Base-by-base conservation (phyloP, 2,329 filamentous ascomycete species). In the Fusarium cyanostomum region DNA sequence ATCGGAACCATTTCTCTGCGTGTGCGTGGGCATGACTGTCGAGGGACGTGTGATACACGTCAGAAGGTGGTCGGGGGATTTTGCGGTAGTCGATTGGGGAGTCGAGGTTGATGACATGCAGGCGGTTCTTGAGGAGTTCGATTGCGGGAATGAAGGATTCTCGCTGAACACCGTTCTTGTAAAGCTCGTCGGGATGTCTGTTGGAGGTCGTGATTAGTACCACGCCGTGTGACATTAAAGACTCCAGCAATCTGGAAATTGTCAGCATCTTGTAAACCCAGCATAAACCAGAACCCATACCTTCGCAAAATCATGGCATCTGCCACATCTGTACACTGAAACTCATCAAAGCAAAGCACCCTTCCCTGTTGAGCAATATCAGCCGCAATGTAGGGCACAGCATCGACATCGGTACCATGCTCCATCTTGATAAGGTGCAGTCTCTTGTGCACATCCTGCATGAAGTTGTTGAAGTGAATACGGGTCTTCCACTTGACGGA, bases 391-490 rank as follows among this genome's bases (percentile, higher is more conserved):
- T 96, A 95, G 0, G 94, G 94, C 39, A 98, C 86, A 1, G 88
- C 92, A 76, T 99, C 95, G 34, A 97, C 85, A 68, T 97, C 93
- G 73, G 89, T 93, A 27, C 95, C 95, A 75, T 96, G 87, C 70
- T 89, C 81, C 85, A 95, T 90, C 81, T 97, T 97, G 78, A 96
- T 89, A 73, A 87, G 88, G 80, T 98, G 95, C 71, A 98, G 81
- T 59, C 94, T 86, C 76, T 90, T 92, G 79, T 99, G 95, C 44
- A 98, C 90, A 76, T 96, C 92, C 77, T 98, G 95, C 95, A 99
- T 99, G 81, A 99, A 99, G 76, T 97, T 97, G 81, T 98, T 93
- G 78, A 99, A 99, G 80, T 99, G 95, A 72, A 99, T 97, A 43
- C 95, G 86, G 42, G 90, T 96, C 80, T 97, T 97, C 28, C 88